Evolutionary conservation across 2,329 filamentous ascomycete genomes (phyloP).

Genomic region (Scortechinia acanthostroma): DNA sequence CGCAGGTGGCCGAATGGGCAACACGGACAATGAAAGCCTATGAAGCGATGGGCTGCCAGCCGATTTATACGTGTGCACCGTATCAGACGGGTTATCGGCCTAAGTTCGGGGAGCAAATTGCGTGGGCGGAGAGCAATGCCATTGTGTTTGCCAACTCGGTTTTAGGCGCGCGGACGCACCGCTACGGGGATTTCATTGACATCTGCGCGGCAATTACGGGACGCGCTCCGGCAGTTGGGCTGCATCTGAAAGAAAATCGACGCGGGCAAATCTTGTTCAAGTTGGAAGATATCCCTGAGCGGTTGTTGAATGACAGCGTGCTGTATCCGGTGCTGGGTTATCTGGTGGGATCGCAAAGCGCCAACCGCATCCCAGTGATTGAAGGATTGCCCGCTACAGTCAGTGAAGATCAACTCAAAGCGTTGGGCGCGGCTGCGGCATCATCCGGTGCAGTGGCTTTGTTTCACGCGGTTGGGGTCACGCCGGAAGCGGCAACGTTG

Average conservation of each 20-base stretch:
- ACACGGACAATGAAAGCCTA: constrained; percentile 24
- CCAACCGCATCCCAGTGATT: constrained; percentile 21
- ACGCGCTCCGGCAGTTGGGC: constrained; percentile 36
- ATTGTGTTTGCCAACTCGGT: constrained; percentile 36
- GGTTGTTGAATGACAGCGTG: constrained; percentile 18
- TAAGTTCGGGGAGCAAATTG: constrained; percentile 25
- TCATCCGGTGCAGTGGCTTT: constrained; percentile 29
- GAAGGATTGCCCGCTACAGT: too few species aligned
- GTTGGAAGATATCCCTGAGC: constrained; percentile 39
- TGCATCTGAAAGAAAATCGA: constrained; percentile 28
- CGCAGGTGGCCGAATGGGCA: constrained; percentile 15
- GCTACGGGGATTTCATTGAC: constrained; percentile 35
- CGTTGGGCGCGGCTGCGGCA: constrained; percentile 33
- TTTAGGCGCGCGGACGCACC: constrained; percentile 30
- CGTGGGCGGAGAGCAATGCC: constrained; percentile 34
- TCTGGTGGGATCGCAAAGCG: constrained; percentile 17
- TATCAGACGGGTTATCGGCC: constrained; percentile 22
- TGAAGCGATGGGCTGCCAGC: constrained; percentile 25
- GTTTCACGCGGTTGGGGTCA: constrained; percentile 31
- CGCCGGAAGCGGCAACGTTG: constrained; percentile 20
- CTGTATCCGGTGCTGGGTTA: constrained; percentile 30
- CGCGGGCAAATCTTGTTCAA: constrained; percentile 40
- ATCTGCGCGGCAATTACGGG: constrained; percentile 32
- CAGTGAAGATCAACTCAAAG: constrained; percentile 30
- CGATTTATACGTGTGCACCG: constrained; percentile 33